A percentile compares a stretch with the other conserved stretches of the same genome.
These are phyloP conservation scores for Achlya hypogyna DNA, from an alignment of 352 stramenopile species.

Conservation along the genomic window DNA sequence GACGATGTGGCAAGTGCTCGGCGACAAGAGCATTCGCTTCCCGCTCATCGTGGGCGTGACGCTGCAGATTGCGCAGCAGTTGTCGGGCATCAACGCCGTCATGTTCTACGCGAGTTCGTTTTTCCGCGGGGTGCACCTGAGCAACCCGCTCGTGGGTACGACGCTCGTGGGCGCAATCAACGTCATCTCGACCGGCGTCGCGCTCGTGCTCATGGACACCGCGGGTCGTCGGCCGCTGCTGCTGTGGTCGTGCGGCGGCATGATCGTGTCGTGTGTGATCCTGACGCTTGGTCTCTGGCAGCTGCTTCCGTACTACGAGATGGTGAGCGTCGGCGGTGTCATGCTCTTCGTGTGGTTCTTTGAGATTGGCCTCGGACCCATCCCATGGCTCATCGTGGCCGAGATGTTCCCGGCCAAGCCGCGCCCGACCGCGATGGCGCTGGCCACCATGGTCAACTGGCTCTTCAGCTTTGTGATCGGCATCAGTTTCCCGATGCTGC, in stretches of 20 bases:
- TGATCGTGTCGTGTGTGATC: conserved; percentile 59
- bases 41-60: conserved; percentile 48
- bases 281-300: conserved; percentile 60
- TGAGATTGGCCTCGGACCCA: conserved; percentile 63
- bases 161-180: conserved; percentile 60
- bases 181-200: conserved; percentile 59
- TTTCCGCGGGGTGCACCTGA: conserved; percentile 58
- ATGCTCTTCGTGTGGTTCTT: conserved; percentile 75
- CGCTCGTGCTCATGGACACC: conserved; percentile 67
- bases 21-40: conserved; percentile 51
- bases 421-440: conserved; percentile 83
- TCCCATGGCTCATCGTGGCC: conserved; percentile 94
- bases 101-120: conserved; percentile 77
- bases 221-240: conserved; percentile 52
- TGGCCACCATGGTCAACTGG: conserved; percentile 93
- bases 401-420: conserved; percentile 95
- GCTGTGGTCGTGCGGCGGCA: conserved; percentile 57
- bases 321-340: conserved; percentile 47
- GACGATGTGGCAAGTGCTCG: conserved; percentile 57
- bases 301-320: conserved; percentile 49
- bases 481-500: conserved; percentile 88
- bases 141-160: conserved; percentile 53
- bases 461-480: conserved; percentile 92
- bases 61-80: conserved; percentile 59
- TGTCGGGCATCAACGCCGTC: conserved; percentile 66